These are phyloP conservation scores for Schizosaccharomyces lindneri DNA, from an alignment of 805 yeast species.

Conservation along the genomic window DNA sequence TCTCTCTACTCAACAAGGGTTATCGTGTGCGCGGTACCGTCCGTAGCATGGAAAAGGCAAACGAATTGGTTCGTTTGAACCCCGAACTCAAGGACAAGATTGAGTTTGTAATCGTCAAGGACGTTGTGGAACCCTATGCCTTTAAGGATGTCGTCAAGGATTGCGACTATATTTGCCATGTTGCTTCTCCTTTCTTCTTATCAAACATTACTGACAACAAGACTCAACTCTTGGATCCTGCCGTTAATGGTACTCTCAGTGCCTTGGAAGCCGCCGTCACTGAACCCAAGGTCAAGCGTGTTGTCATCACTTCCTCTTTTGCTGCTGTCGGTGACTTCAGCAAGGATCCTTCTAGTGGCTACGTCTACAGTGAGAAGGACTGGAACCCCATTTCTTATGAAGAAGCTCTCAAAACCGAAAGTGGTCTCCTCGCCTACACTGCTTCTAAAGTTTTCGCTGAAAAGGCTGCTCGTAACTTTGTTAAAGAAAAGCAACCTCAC, in stretches of 20 bases:
- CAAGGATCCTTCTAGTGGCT: conserved; percentile 6
- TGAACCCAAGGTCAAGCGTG: conserved; percentile 19
- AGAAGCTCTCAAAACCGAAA: conserved; percentile 6
- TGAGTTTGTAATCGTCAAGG: conserved; percentile 13
- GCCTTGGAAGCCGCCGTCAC: conserved; percentile 19
- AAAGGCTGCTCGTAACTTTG: conserved; percentile 30
- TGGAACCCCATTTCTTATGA: conserved; percentile 18
- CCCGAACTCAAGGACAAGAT: conserved; percentile 10
- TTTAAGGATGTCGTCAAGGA: conserved; percentile 24
- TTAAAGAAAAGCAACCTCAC: conserved; percentile 12
- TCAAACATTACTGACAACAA: conserved; percentile 16
- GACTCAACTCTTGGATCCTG: conserved; percentile 24
- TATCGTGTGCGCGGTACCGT: conserved; percentile 26
- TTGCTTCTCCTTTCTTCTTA: conserved; percentile 18
- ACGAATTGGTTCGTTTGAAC: conserved; percentile 10
- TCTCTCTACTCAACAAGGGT: conserved; percentile 17
- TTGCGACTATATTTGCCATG: conserved; percentile 16
- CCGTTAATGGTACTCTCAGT: conserved; percentile 23
- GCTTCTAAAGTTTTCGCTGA: conserved; percentile 33
- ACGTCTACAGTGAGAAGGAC: conserved; percentile 13
- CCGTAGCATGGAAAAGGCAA: conserved; percentile 21
- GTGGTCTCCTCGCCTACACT: conserved; percentile 8
- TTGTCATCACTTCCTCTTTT: conserved; percentile 28
- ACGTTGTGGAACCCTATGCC: conserved; percentile 17
- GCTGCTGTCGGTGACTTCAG: conserved; percentile 20